phyloP scores from a whole-genome alignment of 1,284 basidiomycete genomes.

The Rhodofomes roseus region DNA sequence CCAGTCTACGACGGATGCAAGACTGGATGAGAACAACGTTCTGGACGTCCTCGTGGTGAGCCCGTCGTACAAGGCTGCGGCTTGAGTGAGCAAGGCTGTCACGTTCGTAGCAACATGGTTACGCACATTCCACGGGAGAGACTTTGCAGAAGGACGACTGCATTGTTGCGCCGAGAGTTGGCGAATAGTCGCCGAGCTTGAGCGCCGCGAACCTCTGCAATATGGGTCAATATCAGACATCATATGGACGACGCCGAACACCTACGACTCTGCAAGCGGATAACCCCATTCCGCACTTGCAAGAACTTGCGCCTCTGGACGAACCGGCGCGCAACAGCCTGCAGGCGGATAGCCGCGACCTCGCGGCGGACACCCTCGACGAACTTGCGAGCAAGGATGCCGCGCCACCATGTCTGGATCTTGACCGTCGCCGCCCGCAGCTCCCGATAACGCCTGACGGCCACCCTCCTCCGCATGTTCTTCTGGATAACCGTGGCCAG shows the following conservation, averaged over 20 bases:
- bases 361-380: slow-evolving; percentile 73
- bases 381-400: slow-evolving; percentile 71
- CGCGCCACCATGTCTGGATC: slow-evolving; percentile 95
- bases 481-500: slow-evolving; percentile 97
- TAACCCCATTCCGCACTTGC: slow-evolving; percentile 60
- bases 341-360: slow-evolving; percentile 75
- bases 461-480: slow-evolving; percentile 87
- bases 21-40: slow-evolving; percentile 89
- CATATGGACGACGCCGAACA: slow-evolving; percentile 21
- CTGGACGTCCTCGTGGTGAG: slow-evolving; percentile 63
- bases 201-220: slow-evolving; percentile 74
- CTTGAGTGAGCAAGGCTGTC: slow-evolving; percentile 7
- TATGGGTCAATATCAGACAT: slow-evolving; percentile 7
- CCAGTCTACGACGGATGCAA: slow-evolving; percentile 86
- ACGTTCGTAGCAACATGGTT: slow-evolving; percentile 6
- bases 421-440: slow-evolving; percentile 75
- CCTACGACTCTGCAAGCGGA: slow-evolving; percentile 85
- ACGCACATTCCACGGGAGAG: slow-evolving; percentile 87
- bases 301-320: slow-evolving; percentile 74
- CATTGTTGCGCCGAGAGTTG: slow-evolving; percentile 58
- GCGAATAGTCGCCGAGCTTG: slow-evolving; percentile 69
- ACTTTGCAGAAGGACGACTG: slow-evolving; percentile 78
- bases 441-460: slow-evolving; percentile 76
- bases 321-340: slow-evolving; percentile 70
- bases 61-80: slow-evolving; percentile 61